Base-by-base conservation (phyloP, 805 yeast species). In the Barnettozyma wickerhamii region DNA sequence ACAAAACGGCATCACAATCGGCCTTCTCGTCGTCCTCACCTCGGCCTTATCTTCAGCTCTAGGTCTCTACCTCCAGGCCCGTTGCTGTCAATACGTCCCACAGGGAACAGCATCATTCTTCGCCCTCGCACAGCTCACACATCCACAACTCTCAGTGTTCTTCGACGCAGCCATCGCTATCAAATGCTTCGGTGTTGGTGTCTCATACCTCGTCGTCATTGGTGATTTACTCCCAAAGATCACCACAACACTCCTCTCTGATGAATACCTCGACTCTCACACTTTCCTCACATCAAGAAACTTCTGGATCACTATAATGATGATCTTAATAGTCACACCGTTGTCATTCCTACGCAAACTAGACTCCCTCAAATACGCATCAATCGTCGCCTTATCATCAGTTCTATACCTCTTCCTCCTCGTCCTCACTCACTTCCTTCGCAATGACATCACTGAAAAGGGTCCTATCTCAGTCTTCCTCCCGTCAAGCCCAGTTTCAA, bases 311-410 rank as follows among this genome's bases (percentile, higher is more conserved):
- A 61, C 84, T 2, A 46, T 73, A 1, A 72, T 81, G 19, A 74
- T 82, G 80, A 42, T 56, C 4, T 45, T 60, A 12, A 53, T 70
- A 7, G 68, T 69, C 5, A 53, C 63, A 7, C 76, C 76, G 0
- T 66, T 91, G 37, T 81, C 93, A 10, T 87, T 81, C 59, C 68
- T 84, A 53, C 75, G 81, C 53, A 79, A 77, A 52, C 70, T 90
- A 46, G 95, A 86, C 57, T 85, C 96, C 9, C 72, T 90, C 55
- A 83, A 85, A 55, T 84, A 86, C 53, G 87, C 96, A 1, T 86
- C 96, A 3, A 65, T 89, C 59, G 68, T 90, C 28, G 96, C 96
- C 1, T 67, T 90, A 18, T 71, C 79, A 6, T 82, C 96, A 1
- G 95, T 89, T 12, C 83, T 75, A 0, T 90, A 90, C 58, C 69